Base-by-base conservation (phyloP, 345 rosid genomes). In the Syzygium aqueum region DNA sequence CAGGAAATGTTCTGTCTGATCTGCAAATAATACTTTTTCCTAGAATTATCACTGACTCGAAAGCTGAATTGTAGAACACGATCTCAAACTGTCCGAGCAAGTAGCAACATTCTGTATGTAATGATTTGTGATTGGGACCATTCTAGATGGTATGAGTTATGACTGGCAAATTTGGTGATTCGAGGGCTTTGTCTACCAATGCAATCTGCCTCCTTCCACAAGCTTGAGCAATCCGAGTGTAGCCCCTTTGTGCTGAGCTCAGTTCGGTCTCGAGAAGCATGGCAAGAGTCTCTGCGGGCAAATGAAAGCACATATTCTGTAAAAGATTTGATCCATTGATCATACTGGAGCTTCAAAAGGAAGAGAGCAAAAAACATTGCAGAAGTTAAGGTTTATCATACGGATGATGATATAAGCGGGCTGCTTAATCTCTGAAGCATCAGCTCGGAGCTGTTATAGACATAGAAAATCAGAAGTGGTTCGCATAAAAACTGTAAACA, bases 331-430 rank as follows among this genome's bases (percentile, higher is more conserved):
- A 12, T 10, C 28, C 51, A 4, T 2, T 0, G 77, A n/a, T 40
- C 22, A n/a, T 21, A 13, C 5, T 0, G 28, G 17, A 30, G 86
- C 86, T 0, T 7, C 22, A 21, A 8, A 9, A 6, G 1, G 2
- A 9, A 21, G 0, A 40, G 22, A 25, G 7, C 1, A 28, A 40
- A 33, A 56, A 9, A 15, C 0, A 0, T 3, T 7, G 33, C 1
- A 2, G 40, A 21, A 65, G 77, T 65, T 16, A 16, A 43, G 17
- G 9, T 1, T 67, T 14, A 43, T 56, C 53, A 0, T 57, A 57
- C 86, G 5, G 53, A 6, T 50, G 61, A 43, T 57, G 28, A 5
- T 85, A 46, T 85, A 57, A 37, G 86, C 86, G 15, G 17, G 53
- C 10, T 57, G 61, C 67, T 33, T 56, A 3, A 85, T 57, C 50